Conservation (phyloP, 371 early-diverging fungal species). For the Apophysomyces sp. region DNA sequence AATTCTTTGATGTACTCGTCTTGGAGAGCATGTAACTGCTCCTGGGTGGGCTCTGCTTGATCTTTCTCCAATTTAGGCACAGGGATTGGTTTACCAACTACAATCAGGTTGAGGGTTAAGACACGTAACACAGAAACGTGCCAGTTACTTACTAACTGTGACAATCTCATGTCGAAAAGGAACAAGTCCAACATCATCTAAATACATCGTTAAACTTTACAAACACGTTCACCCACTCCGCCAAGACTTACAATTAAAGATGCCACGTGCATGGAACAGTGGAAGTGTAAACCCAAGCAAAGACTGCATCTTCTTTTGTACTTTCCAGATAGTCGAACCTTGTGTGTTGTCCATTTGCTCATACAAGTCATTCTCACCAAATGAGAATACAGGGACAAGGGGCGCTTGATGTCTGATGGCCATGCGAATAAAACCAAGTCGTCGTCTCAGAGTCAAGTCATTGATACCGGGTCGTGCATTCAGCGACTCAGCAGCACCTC, state of each 20-base stretch:
- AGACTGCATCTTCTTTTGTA: slow-evolving; percentile 63
- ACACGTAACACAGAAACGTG: not conserved
- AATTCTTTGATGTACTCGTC: slow-evolving; percentile 64
- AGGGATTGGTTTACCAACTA: slow-evolving; percentile 72
- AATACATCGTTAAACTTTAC: not conserved
- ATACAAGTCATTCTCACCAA: slow-evolving; percentile 87
- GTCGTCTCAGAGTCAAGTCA: slow-evolving; percentile 67
- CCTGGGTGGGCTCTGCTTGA: slow-evolving; percentile 59
- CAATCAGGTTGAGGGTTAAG: not conserved
- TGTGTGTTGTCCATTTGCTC: slow-evolving; percentile 56
- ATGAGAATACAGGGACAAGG: slow-evolving; percentile 74
- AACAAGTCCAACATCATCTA: slow-evolving; percentile 58
- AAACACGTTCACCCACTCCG: not conserved
- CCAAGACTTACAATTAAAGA: slow-evolving; percentile 62
- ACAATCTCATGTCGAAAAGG: slow-evolving; percentile 55
- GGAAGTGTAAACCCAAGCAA: slow-evolving; percentile 70
- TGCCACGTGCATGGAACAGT: slow-evolving; percentile 73
- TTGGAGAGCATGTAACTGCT: slow-evolving; percentile 66
- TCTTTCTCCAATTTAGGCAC: slow-evolving; percentile 49
- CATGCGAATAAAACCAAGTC: slow-evolving; percentile 81
- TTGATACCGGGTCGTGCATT: slow-evolving; percentile 62
- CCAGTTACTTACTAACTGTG: slow-evolving; percentile 44
- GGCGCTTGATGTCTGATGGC: slow-evolving; percentile 71
- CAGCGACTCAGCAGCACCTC: slow-evolving; percentile 80
- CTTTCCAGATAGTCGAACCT: slow-evolving; percentile 48